Base-by-base conservation (phyloP, 164 flowering plant genomes). In the Cinnamomum micranthum region DNA sequence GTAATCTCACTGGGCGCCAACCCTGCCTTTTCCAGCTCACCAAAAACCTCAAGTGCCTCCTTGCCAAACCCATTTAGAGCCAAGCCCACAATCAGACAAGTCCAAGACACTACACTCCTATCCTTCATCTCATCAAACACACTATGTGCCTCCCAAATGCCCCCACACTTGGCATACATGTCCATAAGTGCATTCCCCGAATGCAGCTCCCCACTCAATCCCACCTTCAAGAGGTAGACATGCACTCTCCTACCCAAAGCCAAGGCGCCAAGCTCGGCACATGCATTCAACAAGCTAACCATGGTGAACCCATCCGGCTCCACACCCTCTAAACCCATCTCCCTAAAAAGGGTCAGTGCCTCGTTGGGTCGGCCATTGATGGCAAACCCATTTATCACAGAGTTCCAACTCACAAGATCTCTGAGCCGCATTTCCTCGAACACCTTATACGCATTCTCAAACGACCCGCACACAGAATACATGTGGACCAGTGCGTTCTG, bases 41-140 rank as follows among this genome's bases (percentile, higher is more conserved):
- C 72, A 69, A 83, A 83, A 50, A 78, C 71, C 35, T 76, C 76
- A 47, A 80, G 67, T 4, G 82, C 85, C 58, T 83, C 79, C 71
- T 76, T 55, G 2, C 83, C 82, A 71, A 74, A 77, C 15, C 83
- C 83, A 69, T 83, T 80, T 28, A 80, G 71, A 59, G 85, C 85
- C 60, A 78, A 76, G 22, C 85, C 83, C n/a, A 80, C 83, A 78
- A 83, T 77, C 80, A 83, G 52, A 52, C 75, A 68, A 2, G 83
- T 83, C 85, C 83, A 83, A n/a, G 85, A 80, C 17, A 83, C 85
- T 4, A 83, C 81, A 62, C 73, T 83, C 73, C 76, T 74, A 68
- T 63, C 2, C 13, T n/a, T 66, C 81, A 80, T 83, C 73, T 80
- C 85, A 72, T 50, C 67, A 70, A 83, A 83, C 33, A 80, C 74